Percentiles rank a stretch among this genome's conserved stretches.
Evolutionary conservation across 345 rosid species (phyloP).

Genomic region (Isatis tinctoria): DNA sequence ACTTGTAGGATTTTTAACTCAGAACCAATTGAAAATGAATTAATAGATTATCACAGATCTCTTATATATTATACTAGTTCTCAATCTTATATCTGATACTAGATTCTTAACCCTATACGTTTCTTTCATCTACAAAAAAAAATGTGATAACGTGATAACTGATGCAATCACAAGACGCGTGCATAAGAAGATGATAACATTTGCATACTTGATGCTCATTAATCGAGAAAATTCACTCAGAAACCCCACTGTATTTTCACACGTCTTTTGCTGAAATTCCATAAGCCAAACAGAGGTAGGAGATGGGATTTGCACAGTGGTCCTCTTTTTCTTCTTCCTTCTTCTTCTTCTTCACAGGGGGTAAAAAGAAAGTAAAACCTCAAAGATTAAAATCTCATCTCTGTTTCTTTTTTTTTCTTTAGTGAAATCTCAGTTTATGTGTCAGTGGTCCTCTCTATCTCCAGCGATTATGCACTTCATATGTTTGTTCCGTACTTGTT

Average conservation of each 20-base stretch:
- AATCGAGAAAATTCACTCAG: conserved; percentile 4
- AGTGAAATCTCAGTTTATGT: conserved; percentile 12
- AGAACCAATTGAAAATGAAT: neutral
- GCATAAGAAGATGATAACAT: neutral
- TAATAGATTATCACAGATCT: neutral
- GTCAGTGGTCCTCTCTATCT: conserved; percentile 32
- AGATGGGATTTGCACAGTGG: conserved; percentile 15
- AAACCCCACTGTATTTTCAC: conserved; percentile 4
- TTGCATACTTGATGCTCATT: neutral
- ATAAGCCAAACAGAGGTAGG: conserved; percentile 3
- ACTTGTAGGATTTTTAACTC: no score
- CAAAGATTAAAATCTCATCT: neutral
- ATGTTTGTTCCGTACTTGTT: neutral
- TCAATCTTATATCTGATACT: neutral
- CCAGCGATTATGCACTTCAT: conserved; percentile 16
- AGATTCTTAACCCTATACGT: neutral
- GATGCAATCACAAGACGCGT: neutral
- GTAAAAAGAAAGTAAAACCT: neutral
- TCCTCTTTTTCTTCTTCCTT: conserved; percentile 12
- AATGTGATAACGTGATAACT: neutral
- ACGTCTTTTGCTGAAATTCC: conserved; percentile 10
- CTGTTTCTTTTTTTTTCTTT: conserved; percentile 16
- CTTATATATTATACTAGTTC: neutral
- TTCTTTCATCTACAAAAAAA: neutral
- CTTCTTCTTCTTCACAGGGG: conserved; percentile 10